Conservation (phyloP, 306 rosid genomes). For the Spatholobus suberectus region DNA sequence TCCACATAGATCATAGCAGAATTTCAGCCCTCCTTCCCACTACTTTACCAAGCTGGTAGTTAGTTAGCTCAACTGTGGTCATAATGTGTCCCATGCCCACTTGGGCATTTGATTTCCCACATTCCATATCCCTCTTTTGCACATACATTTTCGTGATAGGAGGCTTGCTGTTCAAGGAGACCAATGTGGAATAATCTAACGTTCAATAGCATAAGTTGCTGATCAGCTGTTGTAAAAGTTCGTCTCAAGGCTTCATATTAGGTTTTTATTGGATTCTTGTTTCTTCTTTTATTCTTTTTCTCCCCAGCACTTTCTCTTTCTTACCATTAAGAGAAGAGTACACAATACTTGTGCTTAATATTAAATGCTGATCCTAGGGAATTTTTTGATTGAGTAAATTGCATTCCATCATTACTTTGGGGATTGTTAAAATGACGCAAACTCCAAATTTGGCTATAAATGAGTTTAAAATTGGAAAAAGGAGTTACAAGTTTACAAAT, state of each 20-base stretch:
- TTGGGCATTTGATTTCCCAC: conserved; percentile 21
- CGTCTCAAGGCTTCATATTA: conserved; percentile 18
- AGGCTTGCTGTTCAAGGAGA: conserved; percentile 28
- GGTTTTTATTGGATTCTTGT: conserved; percentile 12
- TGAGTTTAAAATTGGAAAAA: conserved; percentile 15
- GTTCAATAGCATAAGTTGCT: conserved; percentile 24
- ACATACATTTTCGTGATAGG: conserved; percentile 19
- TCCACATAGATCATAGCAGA: not conserved
- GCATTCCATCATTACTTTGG: not conserved
- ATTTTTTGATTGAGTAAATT: conserved; percentile 23
- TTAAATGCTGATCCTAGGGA: conserved; percentile 18
- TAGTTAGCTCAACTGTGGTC: conserved; percentile 31
- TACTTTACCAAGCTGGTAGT: conserved; percentile 8
- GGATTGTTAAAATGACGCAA: conserved; percentile 31
- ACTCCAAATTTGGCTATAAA: not conserved
- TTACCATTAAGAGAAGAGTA: conserved; percentile 9
- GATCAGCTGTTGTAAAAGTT: conserved; percentile 2
- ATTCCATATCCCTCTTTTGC: conserved; percentile 11
- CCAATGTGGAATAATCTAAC: conserved; percentile 6
- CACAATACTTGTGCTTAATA: not conserved
- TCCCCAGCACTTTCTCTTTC: not conserved
- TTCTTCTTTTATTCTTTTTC: conserved; percentile 19
- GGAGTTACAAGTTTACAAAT: not conserved
- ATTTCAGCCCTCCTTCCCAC: not conserved
- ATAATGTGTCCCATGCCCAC: conserved; percentile 5